Percentiles rank a stretch among this genome's conserved stretches.
These are phyloP conservation scores for Cryomyces antarcticus DNA, from an alignment of 495 filamentous ascomycete genomes.

Conservation along the genomic window DNA sequence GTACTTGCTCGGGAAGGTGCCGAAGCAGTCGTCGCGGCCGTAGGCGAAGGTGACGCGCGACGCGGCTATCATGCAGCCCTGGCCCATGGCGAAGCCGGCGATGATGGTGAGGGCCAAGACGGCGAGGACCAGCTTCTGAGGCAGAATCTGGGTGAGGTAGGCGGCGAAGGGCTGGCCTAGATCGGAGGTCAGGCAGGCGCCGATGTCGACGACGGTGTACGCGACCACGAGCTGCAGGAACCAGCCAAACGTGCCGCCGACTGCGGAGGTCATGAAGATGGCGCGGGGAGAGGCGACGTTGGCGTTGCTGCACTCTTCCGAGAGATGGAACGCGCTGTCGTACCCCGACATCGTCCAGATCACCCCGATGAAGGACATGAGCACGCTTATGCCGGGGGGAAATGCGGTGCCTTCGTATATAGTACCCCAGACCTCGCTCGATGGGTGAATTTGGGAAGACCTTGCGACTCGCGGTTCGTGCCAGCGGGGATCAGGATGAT, in stretches of 20 bases:
- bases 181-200: conserved; percentile 35
- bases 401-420: conserved; percentile 52
- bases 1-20: conserved; percentile 27
- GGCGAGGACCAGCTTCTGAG: conserved; percentile 41
- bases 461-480: conserved; percentile 24
- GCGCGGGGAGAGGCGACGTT: conserved; percentile 54
- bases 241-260: conserved; percentile 55
- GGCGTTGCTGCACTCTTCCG: conserved; percentile 62
- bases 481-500: conserved; percentile 52
- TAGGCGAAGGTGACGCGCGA: conserved; percentile 65
- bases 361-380: conserved; percentile 57
- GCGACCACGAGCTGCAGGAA: conserved; percentile 58
- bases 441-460: conserved; percentile 41
- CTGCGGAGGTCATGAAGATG: conserved; percentile 50
- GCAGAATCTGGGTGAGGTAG: conserved; percentile 50
- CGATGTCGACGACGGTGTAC: conserved; percentile 58
- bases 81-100: conserved; percentile 63
- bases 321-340: conserved; percentile 56
- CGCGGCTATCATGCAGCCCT: conserved; percentile 67
- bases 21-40: conserved; percentile 61
- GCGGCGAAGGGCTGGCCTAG: conserved; percentile 62
- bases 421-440: conserved; percentile 44
- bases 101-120: conserved; percentile 52
- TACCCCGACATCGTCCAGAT: conserved; percentile 52
- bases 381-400: conserved; percentile 46